These are phyloP conservation scores for Botrytis byssoidea DNA, from an alignment of 2,329 filamentous ascomycete species.

Conservation along the genomic window DNA sequence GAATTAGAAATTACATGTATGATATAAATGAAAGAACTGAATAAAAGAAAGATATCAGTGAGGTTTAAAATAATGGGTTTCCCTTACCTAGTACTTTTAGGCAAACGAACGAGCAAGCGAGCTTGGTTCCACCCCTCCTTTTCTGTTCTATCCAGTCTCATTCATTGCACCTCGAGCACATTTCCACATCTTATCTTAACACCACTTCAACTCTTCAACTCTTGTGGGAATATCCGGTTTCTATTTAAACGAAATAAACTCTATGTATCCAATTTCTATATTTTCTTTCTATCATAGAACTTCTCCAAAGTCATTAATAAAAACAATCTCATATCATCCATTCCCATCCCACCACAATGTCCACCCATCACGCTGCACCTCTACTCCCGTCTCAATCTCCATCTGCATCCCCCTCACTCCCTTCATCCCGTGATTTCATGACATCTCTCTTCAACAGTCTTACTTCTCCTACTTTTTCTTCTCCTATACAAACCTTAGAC, in stretches of 20 bases:
- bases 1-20: background rate
- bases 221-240: background rate
- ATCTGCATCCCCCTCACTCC: constrained; percentile 24
- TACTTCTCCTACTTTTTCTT: constrained; percentile 19
- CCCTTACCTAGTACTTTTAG: background rate
- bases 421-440: constrained; percentile 33
- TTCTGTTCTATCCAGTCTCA: background rate
- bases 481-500: background rate
- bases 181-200: background rate
- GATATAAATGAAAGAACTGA: background rate
- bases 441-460: constrained; percentile 36
- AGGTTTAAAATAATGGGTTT: background rate
- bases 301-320: background rate
- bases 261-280: background rate
- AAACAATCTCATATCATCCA: background rate
- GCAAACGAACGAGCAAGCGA: constrained; percentile 4
- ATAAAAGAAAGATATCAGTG: background rate
- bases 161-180: background rate
- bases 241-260: background rate
- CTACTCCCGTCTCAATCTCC: background rate
- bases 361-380: background rate
- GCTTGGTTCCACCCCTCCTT: constrained; percentile 1
- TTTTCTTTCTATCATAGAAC: background rate
- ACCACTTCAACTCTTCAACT: background rate
- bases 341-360: background rate